These are phyloP conservation scores for Stenogyne calaminthoides DNA, from an alignment of 305 asterid species.

Conservation along the genomic window DNA sequence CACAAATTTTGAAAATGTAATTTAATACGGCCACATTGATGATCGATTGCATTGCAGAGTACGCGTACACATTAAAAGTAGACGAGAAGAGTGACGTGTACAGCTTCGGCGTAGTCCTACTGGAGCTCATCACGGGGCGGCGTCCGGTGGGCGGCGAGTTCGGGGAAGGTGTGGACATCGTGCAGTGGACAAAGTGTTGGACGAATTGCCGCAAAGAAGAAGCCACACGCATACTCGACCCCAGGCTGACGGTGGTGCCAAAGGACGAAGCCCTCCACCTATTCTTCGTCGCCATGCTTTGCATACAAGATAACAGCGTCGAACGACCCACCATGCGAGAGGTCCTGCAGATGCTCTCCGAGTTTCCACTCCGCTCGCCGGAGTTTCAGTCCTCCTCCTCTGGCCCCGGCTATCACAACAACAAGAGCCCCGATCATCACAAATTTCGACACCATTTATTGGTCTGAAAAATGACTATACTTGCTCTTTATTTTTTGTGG, in stretches of 20 bases:
- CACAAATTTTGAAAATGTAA: not conserved
- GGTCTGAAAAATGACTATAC: slow-evolving; percentile 35
- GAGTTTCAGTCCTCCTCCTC: slow-evolving; percentile 59
- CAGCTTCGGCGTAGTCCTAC: slow-evolving; percentile 89
- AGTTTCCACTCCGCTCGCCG: slow-evolving; percentile 61
- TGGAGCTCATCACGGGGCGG: slow-evolving; percentile 83
- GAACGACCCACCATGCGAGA: slow-evolving; percentile 95
- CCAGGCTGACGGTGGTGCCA: slow-evolving; percentile 62
- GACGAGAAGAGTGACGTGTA: slow-evolving; percentile 97
- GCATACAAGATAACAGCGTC: slow-evolving; percentile 79
- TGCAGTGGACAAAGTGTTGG: slow-evolving; percentile 76
- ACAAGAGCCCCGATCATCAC: slow-evolving; percentile 33
- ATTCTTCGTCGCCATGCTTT: slow-evolving; percentile 86
- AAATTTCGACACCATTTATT: slow-evolving; percentile 29
- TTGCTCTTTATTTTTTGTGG: not conserved
- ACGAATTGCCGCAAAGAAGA: slow-evolving; percentile 73
- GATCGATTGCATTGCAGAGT: slow-evolving; percentile 66
- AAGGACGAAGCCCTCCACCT: slow-evolving; percentile 81
- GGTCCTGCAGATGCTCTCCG: slow-evolving; percentile 94
- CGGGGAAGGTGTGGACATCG: slow-evolving; percentile 93
- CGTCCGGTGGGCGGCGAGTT: slow-evolving; percentile 93
- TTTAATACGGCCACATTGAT: too few species aligned
- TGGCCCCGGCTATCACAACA: slow-evolving; percentile 20
- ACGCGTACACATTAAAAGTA: slow-evolving; percentile 84
- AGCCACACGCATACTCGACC: slow-evolving; percentile 56